Evolutionary conservation across 805 yeast species (phyloP), one percentile per base, ranked within the genome.

Genomic region (Tetrapisispora namnaoensis): DNA sequence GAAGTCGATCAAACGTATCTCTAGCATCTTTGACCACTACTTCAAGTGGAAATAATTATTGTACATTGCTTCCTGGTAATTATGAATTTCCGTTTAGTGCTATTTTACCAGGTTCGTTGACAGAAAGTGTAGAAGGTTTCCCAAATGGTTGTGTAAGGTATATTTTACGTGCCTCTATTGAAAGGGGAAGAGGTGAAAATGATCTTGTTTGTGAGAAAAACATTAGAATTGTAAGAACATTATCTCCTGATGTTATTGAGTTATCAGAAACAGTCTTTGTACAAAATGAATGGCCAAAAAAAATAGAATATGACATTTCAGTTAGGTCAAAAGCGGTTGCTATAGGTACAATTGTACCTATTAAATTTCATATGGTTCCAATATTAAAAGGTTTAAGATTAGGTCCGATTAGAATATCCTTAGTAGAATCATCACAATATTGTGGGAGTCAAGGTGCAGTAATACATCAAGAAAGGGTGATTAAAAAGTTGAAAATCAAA

Each of bases 251-350:
- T 64, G 77, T 95, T 1, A 77, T 86, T 3, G 98, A 93, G 58
- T 71, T 89, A 22, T 76, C 95, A 0, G 97, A 91, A 65, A 87
- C 98, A 0, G 86, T 90, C 57, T 86, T 95, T 0, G 95, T 91
- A 32, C 96, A 89, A 61, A 91, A 91, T 63, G 82, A 90, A 1
- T 91, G 98, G 98, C 97, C 98, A 2, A 72, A 80, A 42, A 93
- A 93, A 62, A 87, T 91, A 32, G 97, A 91, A 60, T 91, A 91
- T 64, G 77, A 88, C 2, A 79, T 93, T 51, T 83, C 86, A 47
- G 81, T 86, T 6, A 97, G 98, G 0, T 74, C 87, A 24, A 83
- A 86, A 59, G 95, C 97, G 0, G 77, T 88, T 22, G 95, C 98
- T 0, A 82, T 93, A 40, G 99, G 99, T 1, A 81, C 95, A 0